Base-by-base conservation (phyloP, 768 basidiomycete species). In the Tubosaeta sp. region DNA sequence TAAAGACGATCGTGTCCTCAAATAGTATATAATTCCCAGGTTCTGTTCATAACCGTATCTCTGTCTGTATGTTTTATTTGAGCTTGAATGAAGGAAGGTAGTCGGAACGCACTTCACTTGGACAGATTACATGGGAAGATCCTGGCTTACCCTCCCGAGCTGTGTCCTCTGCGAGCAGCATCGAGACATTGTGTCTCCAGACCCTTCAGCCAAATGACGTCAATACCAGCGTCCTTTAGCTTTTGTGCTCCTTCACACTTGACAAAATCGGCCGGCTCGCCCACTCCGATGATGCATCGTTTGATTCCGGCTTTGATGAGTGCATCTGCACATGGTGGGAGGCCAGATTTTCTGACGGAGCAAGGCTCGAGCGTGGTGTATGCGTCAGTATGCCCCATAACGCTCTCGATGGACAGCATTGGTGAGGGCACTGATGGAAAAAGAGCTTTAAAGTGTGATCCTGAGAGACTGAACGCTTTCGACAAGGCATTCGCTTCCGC, bases 311-410 rank as follows among this genome's bases (percentile, higher is more conserved):
- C 84, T 14, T 74, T 74, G 32, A 97, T 81, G 46, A 98, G 79
- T 4, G 88, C 87, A 55, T 93, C 82, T 10, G 91, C 85, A 65
- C 97, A 98, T 2, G 94, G 85, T 0, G 84, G 70, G 41, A 95
- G 76, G 4, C 95, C 95, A 0, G 91, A 94, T 9, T 91, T 87
- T 53, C 97, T 76, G 32, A 89, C 69, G 5, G 93, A 95, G 66
- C 97, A 99, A 10, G 95, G 97, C 65, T 99, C 97, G 76, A 99
- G 81, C 0, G 97, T 98, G 1, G 95, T 95, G 65, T 97, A 98
- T 39, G 89, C 85, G 66, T 92, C 88, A 22, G 76, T 75, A 17
- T 71, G 54, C 38, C 88, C 69, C 26, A 95, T 62, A 13, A 82
- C 72, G 49, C 79, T 72, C 42, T 81, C 53, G 37, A 67, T 61